Percentiles rank a stretch among this genome's conserved stretches.
phyloP scores from a whole-genome alignment of 2,329 filamentous ascomycete species.

The Aspergillus sojae region DNA sequence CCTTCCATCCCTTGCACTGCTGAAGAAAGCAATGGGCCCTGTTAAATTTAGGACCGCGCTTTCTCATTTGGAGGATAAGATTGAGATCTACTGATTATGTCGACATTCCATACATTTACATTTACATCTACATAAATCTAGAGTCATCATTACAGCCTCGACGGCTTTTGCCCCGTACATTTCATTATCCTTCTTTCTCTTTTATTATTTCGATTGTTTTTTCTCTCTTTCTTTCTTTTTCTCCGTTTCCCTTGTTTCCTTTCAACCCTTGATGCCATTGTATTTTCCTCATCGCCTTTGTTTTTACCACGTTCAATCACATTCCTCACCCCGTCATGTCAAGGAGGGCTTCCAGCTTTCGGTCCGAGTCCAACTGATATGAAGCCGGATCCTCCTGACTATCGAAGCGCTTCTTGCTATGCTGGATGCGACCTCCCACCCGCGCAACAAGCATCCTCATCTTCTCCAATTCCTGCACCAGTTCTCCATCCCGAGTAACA shows the following conservation, averaged over 20 bases:
- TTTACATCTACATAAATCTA: not conserved
- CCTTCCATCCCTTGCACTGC: constrained; percentile 22
- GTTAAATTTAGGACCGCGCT: constrained; percentile 2
- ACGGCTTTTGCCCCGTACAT: not conserved
- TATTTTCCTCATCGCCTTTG: not conserved
- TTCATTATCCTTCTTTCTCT: not conserved
- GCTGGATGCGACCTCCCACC: constrained; percentile 42
- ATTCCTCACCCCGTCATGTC: constrained; percentile 37
- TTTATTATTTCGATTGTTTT: not conserved
- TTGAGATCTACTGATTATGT: not conserved
- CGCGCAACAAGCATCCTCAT: constrained; percentile 52
- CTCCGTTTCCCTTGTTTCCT: not conserved
- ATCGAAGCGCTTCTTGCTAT: constrained; percentile 25
- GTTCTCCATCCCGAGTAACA: constrained; percentile 53
- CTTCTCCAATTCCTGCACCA: constrained; percentile 53
- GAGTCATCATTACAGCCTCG: not conserved
- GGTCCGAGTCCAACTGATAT: constrained; percentile 30
- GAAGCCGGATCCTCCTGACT: constrained; percentile 22
- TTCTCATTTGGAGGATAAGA: not conserved
- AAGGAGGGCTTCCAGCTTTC: constrained; percentile 41
- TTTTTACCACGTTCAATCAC: not conserved
- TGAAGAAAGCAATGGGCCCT: constrained; percentile 11
- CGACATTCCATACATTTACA: constrained; percentile 2
- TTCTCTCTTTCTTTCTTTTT: not conserved
- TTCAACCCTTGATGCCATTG: too few relatives aligned